These are phyloP conservation scores for Tilletia walkeri DNA, from an alignment of 1,284 basidiomycete genomes.

Conservation along the genomic window DNA sequence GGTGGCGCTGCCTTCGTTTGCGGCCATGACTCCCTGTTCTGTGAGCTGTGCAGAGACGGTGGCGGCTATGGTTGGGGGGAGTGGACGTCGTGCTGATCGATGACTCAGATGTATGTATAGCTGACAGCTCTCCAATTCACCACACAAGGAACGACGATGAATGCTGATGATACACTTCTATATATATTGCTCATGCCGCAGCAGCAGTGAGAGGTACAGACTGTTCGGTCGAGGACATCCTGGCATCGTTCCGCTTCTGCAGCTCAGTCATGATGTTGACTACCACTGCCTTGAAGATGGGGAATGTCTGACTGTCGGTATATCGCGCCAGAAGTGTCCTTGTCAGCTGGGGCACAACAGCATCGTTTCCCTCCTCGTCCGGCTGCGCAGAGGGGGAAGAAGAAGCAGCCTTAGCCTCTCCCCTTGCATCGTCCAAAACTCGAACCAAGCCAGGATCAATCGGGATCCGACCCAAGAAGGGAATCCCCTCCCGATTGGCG, in stretches of 20 bases:
- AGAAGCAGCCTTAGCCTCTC: slow-evolving; percentile 28
- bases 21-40: no score
- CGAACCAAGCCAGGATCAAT: slow-evolving; percentile 89
- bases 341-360: slow-evolving; percentile 28
- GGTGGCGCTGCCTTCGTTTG: not conserved
- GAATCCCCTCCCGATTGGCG: slow-evolving; percentile 71
- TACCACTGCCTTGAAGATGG: slow-evolving; percentile 42
- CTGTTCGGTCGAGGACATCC: no score
- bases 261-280: not conserved
- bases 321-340: slow-evolving; percentile 48
- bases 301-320: slow-evolving; percentile 44
- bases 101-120: not conserved
- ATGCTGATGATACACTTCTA: not conserved
- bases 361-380: not conserved
- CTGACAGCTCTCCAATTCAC: not conserved
- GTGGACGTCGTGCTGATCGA: not conserved
- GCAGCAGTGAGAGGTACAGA: not conserved
- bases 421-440: slow-evolving; percentile 72
- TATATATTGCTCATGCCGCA: not conserved
- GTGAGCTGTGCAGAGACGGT: no score
- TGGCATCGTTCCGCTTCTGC: not conserved
- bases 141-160: not conserved
- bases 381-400: not conserved
- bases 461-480: slow-evolving; percentile 84
- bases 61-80: not conserved